Evolutionary conservation across 2,329 filamentous ascomycete species (phyloP).

Genomic region (Colletotrichum magnum): DNA sequence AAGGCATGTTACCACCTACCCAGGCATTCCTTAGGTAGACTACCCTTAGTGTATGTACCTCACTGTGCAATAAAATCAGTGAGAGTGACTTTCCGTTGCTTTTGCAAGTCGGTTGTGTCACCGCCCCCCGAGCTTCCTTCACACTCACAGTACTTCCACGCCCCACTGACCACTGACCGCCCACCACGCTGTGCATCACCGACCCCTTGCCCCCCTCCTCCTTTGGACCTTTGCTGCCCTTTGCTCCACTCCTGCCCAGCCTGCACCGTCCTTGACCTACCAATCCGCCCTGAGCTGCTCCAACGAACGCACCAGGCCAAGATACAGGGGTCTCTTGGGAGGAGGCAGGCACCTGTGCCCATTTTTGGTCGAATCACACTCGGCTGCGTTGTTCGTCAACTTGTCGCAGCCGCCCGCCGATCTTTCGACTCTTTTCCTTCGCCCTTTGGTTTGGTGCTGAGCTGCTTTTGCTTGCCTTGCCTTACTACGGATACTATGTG

Average conservation of each 20-base stretch:
- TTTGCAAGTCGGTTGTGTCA: slow-evolving; percentile 18
- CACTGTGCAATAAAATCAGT: background rate
- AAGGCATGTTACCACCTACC: too few relatives aligned
- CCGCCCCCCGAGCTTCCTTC: slow-evolving; percentile 14
- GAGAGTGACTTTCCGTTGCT: background rate
- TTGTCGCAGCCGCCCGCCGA: slow-evolving; percentile 28
- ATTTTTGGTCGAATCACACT: slow-evolving; percentile 34
- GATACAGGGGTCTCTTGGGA: slow-evolving; percentile 12
- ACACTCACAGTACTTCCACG: slow-evolving; percentile 4
- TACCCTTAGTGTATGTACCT: background rate
- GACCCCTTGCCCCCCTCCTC: slow-evolving; percentile 3
- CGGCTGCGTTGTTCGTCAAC: slow-evolving; percentile 31
- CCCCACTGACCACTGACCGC: slow-evolving; percentile 4
- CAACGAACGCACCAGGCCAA: slow-evolving; percentile 14
- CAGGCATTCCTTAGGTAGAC: background rate
- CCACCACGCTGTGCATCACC: background rate
- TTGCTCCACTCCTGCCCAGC: slow-evolving; percentile 26
- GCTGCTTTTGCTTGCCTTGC: background rate
- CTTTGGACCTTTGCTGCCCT: background rate
- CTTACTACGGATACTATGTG: background rate
- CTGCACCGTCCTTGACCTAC: slow-evolving; percentile 16
- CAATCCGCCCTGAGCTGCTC: slow-evolving; percentile 19
- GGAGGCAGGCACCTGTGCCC: slow-evolving; percentile 10
- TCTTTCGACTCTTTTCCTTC: slow-evolving; percentile 15
- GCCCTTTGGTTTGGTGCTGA: background rate